These are phyloP conservation scores for Populus euphratica DNA, from an alignment of 345 rosid genomes.

Conservation along the genomic window DNA sequence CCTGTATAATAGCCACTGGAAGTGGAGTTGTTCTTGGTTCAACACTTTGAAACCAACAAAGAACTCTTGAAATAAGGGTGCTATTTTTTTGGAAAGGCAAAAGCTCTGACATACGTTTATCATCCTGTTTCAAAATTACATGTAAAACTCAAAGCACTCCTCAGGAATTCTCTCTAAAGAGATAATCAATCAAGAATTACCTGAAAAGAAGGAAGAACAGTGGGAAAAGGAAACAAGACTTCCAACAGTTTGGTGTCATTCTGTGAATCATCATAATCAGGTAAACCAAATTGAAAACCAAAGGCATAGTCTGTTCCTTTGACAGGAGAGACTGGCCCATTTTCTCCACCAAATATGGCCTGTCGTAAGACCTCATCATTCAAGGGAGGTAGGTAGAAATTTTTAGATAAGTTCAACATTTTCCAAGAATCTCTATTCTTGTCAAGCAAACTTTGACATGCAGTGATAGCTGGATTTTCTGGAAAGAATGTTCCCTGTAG, in stretches of 20 bases:
- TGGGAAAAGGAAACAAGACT: constrained; percentile 86
- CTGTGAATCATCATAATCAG: constrained; percentile 56
- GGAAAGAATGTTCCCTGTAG: constrained; percentile 50
- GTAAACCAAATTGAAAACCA: constrained; percentile 68
- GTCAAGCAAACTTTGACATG: constrained; percentile 50
- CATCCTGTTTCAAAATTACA: constrained; percentile 50
- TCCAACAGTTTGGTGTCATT: constrained; percentile 55
- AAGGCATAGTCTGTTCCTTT: constrained; percentile 65
- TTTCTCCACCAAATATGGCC: constrained; percentile 53
- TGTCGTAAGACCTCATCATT: constrained; percentile 64
- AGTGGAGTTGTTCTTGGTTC: constrained; percentile 63
- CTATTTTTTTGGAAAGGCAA: constrained; percentile 87
- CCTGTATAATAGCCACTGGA: constrained; percentile 82
- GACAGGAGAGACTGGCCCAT: constrained; percentile 27
- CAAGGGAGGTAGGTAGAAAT: constrained; percentile 65
- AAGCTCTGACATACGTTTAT: constrained; percentile 54
- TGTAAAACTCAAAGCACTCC: constrained; percentile 11
- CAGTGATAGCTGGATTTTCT: constrained; percentile 74
- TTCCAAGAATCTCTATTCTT: constrained; percentile 49
- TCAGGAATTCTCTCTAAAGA: neutral
- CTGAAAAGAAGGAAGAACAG: constrained; percentile 83
- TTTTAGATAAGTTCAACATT: constrained; percentile 52
- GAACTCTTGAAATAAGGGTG: constrained; percentile 76
- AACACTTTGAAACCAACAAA: constrained; percentile 59
- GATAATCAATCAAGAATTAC: constrained; percentile 34